A percentile compares a stretch with the other conserved stretches of the same genome.
Conservation (phyloP, 768 basidiomycete species). For the Mycena vitilis region DNA sequence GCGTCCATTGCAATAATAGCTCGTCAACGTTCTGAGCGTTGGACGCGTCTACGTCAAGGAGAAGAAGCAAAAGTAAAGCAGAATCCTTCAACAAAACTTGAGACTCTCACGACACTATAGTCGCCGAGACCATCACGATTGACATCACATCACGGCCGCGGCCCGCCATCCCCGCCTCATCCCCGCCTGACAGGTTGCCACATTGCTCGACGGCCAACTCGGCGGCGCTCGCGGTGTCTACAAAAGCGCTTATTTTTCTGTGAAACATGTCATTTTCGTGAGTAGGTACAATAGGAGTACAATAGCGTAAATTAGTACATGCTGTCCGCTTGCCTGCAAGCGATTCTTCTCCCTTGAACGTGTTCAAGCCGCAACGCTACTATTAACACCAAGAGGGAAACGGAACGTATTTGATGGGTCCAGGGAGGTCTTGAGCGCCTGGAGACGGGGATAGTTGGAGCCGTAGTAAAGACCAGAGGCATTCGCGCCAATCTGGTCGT, state of each 20-base stretch:
- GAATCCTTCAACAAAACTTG: conserved; percentile 22
- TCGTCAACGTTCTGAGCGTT: neutral
- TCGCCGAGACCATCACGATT: neutral
- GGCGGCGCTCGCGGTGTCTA: too few relatives aligned
- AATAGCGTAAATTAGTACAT: neutral
- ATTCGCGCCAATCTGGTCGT: conserved; percentile 35
- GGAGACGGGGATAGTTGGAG: conserved; percentile 28
- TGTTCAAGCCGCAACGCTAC: neutral
- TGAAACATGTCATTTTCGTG: too few relatives aligned
- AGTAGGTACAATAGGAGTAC: too few relatives aligned
- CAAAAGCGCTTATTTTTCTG: too few relatives aligned
- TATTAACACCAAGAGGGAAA: too few relatives aligned
- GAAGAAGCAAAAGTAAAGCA: conserved; percentile 14
- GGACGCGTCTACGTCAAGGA: conserved; percentile 17
- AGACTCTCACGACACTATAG: neutral
- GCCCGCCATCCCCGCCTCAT: too few relatives aligned
- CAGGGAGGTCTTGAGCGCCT: conserved; percentile 29
- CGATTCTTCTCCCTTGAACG: neutral
- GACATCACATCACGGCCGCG: neutral
- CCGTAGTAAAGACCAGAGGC: conserved; percentile 37
- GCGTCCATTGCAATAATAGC: conserved; percentile 25
- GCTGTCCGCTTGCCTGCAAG: neutral
- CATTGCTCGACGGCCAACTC: too few relatives aligned
- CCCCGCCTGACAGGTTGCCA: too few relatives aligned
- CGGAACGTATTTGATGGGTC: neutral